Evolutionary conservation across 2,329 filamentous ascomycete genomes (phyloP), one percentile per base, ranked within the genome.

Genomic region (Alternaria incomplexa): DNA sequence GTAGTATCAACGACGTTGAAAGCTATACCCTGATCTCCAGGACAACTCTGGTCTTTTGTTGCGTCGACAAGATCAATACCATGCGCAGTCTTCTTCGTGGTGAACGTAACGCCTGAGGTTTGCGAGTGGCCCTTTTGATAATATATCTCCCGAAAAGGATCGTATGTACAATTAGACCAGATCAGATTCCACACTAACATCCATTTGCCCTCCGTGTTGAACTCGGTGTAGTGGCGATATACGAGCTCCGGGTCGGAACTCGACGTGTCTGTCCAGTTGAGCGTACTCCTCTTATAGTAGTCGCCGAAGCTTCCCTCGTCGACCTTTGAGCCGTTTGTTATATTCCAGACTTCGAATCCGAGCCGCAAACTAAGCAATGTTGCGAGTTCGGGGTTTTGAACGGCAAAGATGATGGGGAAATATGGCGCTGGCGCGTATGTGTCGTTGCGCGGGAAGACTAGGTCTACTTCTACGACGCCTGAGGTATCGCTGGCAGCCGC

Each of bases 221-320:
- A 0, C 0, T 32, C 30, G 0, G 30, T 32, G 30, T 32, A 32
- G 30, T 32, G 30, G 13, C 30, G 30, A 32, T 32, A 32, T 15
- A 32, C 30, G 30, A 32, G 30, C 30, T 32, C 30, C 30, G 30
- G 30, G 13, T 15, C 30, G 30, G 30, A 32, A 0, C 30, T 32
- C 0, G 30, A 32, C 30, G 30, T 32, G 30, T 32, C 1, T 32
- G 30, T 32, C 30, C 30, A 32, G 30, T 32, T 15, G 30, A 32
- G 26, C 4, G 26, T 11, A 1, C 26, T 1, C 1, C 2, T 1
- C 26, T 1, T 1, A 28, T 32, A 32, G 30, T 32, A 0, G 30
- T 32, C 30, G 30, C 30, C 30, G 30, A 32, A 32, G 30, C 30
- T 32, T 32, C 30, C 30, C 30, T 32, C 13, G 30, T 32, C 30